These are phyloP conservation scores for Alternaria consortialis DNA, from an alignment of 2,329 filamentous ascomycete species.

Conservation along the genomic window DNA sequence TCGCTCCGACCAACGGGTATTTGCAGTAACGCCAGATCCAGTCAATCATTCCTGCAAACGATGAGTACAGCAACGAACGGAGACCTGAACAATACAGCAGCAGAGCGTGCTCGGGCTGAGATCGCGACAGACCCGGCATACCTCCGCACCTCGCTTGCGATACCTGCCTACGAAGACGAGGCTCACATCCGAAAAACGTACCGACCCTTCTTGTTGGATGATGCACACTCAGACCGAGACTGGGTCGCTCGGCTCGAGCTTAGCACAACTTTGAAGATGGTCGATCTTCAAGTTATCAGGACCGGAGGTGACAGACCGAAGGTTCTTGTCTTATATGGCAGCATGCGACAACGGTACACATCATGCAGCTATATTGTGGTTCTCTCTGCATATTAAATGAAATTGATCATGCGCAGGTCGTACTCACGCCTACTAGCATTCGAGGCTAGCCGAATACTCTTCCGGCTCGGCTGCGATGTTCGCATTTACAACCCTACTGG, in stretches of 20 bases:
- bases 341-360: constrained; percentile 57
- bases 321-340: constrained; percentile 68
- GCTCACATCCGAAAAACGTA: constrained; percentile 59
- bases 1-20: not conserved
- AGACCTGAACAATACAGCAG: constrained; percentile 37
- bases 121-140: constrained; percentile 27
- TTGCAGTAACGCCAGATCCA: not conserved
- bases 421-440: constrained; percentile 68
- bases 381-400: not conserved
- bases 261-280: constrained; percentile 61
- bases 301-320: constrained; percentile 57
- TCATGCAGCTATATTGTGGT: not conserved
- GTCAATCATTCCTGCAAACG: constrained; percentile 6
- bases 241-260: constrained; percentile 68
- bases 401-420: constrained; percentile 54
- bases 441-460: constrained; percentile 68
- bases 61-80: constrained; percentile 24
- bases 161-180: constrained; percentile 60
- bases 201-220: constrained; percentile 64
- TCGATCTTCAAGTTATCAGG: constrained; percentile 56
- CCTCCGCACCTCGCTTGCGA: constrained; percentile 51
- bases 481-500: constrained; percentile 67
- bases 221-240: constrained; percentile 54
- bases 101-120: constrained; percentile 22
- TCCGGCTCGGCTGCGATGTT: constrained; percentile 71